These are phyloP conservation scores for Lactarius sanguifluus DNA, from an alignment of 768 basidiomycete genomes.

Conservation along the genomic window DNA sequence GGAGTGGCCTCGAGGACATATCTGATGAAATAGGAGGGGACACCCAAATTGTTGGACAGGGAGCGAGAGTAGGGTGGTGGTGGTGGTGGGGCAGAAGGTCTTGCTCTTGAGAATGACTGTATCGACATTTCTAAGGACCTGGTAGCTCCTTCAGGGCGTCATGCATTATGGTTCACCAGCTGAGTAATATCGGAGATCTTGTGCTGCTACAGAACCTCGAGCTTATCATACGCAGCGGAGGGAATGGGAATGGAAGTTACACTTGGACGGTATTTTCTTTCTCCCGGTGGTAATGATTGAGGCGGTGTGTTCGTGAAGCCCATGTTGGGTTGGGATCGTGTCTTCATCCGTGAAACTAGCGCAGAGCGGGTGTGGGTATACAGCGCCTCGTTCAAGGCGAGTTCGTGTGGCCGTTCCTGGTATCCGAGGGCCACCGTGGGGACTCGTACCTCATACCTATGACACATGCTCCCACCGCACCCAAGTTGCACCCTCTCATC, in stretches of 20 bases:
- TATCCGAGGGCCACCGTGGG: not conserved
- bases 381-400: not conserved
- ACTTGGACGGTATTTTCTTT: not conserved
- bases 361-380: not conserved
- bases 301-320: not conserved
- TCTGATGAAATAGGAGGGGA: not conserved
- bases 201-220: not conserved
- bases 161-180: not conserved
- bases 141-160: not conserved
- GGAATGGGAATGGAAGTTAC: not conserved
- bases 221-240: not conserved
- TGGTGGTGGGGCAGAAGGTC: not conserved
- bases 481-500: no score
- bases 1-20: not conserved
- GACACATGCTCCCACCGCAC: no score
- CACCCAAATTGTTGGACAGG: not conserved
- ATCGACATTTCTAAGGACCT: not conserved
- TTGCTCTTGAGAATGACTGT: not conserved
- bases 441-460: no score
- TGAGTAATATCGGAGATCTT: not conserved
- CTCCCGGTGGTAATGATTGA: not conserved
- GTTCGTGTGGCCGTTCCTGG: not conserved
- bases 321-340: not conserved
- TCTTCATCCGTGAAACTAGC: not conserved
- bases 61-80: conserved; percentile 5